These are phyloP conservation scores for Casaregolazyma suthepensis DNA, from an alignment of 1,139 yeast genomes.

Conservation along the genomic window DNA sequence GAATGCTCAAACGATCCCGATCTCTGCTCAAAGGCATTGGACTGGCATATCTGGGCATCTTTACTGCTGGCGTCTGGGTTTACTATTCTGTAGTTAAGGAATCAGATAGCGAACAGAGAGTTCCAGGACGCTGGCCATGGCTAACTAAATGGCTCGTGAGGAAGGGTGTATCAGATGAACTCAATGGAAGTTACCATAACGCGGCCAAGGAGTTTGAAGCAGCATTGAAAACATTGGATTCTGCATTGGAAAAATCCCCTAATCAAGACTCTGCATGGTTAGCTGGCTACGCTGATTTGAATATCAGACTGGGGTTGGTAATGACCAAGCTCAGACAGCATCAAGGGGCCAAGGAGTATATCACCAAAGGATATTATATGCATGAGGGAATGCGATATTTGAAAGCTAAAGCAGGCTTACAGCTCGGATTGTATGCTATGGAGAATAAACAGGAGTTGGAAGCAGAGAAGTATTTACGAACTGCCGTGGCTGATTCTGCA, in stretches of 20 bases:
- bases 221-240: slow-evolving; percentile 24
- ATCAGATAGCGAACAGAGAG: slow-evolving; percentile 26
- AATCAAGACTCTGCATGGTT: slow-evolving; percentile 31
- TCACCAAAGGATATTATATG: slow-evolving; percentile 28
- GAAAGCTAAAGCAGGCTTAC: slow-evolving; percentile 27
- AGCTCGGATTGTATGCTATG: slow-evolving; percentile 23
- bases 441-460: slow-evolving; percentile 21
- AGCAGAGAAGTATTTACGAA: slow-evolving; percentile 36
- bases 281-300: slow-evolving; percentile 35
- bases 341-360: slow-evolving; percentile 30
- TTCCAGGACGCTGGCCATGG: slow-evolving; percentile 31
- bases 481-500: slow-evolving; percentile 39
- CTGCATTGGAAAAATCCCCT: slow-evolving; percentile 3
- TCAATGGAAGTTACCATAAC: slow-evolving; percentile 18
- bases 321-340: slow-evolving; percentile 24
- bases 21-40: slow-evolving; percentile 7
- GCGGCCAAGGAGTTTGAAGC: slow-evolving; percentile 22
- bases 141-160: slow-evolving; percentile 24
- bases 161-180: slow-evolving; percentile 30
- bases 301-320: slow-evolving; percentile 33
- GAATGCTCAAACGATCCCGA: slow-evolving; percentile 1
- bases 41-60: slow-evolving; percentile 2
- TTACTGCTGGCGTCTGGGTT: background rate
- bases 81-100: slow-evolving; percentile 8
- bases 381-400: slow-evolving; percentile 27